Conservation (phyloP, 306 rosid genomes). For the Prunus campanulata region DNA sequence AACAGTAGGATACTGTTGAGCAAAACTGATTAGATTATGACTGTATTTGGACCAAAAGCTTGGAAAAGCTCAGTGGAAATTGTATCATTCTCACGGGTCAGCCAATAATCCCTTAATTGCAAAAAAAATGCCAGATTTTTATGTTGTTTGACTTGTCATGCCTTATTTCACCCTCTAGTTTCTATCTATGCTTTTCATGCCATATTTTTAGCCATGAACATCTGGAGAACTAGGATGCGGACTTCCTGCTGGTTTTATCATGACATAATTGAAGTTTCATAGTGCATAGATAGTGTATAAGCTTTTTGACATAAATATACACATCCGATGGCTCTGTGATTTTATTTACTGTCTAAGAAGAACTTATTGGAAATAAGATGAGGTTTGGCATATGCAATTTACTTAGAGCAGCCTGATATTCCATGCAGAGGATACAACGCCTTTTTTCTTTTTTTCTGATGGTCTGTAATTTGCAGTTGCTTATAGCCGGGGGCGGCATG, state of each 20-base stretch:
- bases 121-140: neutral
- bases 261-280: neutral
- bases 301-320: conserved; percentile 1
- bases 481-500: conserved; percentile 99
- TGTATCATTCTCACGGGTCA: neutral
- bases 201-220: neutral
- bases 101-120: neutral
- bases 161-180: neutral
- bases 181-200: neutral
- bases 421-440: neutral
- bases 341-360: neutral
- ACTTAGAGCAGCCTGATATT: neutral
- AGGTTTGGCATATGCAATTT: neutral
- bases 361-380: neutral
- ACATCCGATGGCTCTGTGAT: neutral
- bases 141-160: neutral
- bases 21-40: neutral
- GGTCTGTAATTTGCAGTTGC: conserved; percentile 58
- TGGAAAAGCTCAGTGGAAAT: neutral
- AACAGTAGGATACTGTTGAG: neutral
- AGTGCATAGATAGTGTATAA: neutral
- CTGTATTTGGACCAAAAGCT: neutral
- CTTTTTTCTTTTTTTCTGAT: neutral
- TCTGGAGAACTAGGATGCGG: neutral
- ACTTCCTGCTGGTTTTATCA: neutral